phyloP scores from a whole-genome alignment of 2,329 filamentous ascomycete species.

The Thielaviopsis euricoi region DNA sequence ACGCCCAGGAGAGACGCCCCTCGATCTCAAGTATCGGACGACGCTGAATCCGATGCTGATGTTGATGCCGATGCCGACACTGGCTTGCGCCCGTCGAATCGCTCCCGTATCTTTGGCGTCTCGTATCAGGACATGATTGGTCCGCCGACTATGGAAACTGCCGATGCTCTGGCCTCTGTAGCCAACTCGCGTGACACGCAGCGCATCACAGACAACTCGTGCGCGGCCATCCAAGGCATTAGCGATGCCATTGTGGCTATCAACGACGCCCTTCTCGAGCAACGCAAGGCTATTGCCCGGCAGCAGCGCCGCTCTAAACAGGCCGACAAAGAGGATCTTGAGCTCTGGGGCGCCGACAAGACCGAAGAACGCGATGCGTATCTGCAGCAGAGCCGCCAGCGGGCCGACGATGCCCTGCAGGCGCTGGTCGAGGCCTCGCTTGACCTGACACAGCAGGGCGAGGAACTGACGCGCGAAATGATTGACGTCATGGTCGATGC shows the following conservation, averaged over 20 bases:
- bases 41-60: background rate
- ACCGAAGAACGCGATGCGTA: background rate
- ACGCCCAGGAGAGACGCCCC: background rate
- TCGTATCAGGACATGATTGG: slow-evolving; percentile 1
- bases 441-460: slow-evolving; percentile 16
- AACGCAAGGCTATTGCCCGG: slow-evolving; percentile 3
- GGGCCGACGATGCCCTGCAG: slow-evolving; percentile 1
- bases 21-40: background rate
- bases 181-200: background rate
- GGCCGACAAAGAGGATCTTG: background rate
- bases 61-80: background rate
- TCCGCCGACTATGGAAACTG: background rate
- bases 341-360: background rate
- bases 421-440: slow-evolving; percentile 2
- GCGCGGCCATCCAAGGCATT: slow-evolving; percentile 2
- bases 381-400: background rate
- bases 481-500: slow-evolving; percentile 34
- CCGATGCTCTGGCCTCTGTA: background rate
- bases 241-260: slow-evolving; percentile 4
- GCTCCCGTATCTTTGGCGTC: background rate
- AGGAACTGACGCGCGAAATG: slow-evolving; percentile 28
- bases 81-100: background rate
- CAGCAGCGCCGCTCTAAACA: background rate
- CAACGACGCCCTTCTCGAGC: slow-evolving; percentile 7
- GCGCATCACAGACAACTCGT: slow-evolving; percentile 1